Conservation (phyloP, 768 basidiomycete species). For the Auriculariales sp. region DNA sequence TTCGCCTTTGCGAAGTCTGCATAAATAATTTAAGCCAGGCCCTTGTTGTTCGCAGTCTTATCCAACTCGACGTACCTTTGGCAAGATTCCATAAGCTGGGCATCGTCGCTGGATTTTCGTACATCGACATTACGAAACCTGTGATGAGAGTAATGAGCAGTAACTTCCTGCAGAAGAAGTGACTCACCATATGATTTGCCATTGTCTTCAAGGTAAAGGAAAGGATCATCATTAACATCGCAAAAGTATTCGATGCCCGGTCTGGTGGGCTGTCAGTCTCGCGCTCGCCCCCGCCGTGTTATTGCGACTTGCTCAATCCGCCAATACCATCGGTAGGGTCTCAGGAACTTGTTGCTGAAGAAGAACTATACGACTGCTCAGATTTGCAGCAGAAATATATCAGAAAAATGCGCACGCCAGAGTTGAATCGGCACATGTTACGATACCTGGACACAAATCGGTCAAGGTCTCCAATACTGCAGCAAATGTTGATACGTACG, state of each 20-base stretch:
- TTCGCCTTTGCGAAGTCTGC: constrained; percentile 54
- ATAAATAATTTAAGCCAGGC: too few species aligned
- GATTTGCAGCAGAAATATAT: neutral
- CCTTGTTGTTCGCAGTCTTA: neutral
- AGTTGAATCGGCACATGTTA: constrained; percentile 71
- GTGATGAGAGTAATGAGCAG: constrained; percentile 11
- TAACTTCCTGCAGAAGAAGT: constrained; percentile 4
- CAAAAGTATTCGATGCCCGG: constrained; percentile 68
- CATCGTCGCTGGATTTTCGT: constrained; percentile 64
- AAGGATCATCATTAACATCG: constrained; percentile 51
- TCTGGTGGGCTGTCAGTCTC: constrained; percentile 18
- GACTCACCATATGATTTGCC: constrained; percentile 48
- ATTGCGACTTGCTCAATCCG: constrained; percentile 41
- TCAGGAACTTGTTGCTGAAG: constrained; percentile 52
- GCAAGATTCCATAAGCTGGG: constrained; percentile 59
- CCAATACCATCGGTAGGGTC: constrained; percentile 67
- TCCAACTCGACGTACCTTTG: constrained; percentile 31
- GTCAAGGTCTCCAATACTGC: neutral
- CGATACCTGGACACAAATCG: constrained; percentile 25
- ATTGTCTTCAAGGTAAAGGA: constrained; percentile 55
- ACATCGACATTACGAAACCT: constrained; percentile 63
- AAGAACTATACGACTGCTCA: constrained; percentile 32
- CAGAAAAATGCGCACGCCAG: constrained; percentile 30
- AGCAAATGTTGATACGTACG: neutral
- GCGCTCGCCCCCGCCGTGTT: neutral